These are phyloP conservation scores for Pythium sp. DNA, from an alignment of 352 stramenopile species.

Conservation along the genomic window DNA sequence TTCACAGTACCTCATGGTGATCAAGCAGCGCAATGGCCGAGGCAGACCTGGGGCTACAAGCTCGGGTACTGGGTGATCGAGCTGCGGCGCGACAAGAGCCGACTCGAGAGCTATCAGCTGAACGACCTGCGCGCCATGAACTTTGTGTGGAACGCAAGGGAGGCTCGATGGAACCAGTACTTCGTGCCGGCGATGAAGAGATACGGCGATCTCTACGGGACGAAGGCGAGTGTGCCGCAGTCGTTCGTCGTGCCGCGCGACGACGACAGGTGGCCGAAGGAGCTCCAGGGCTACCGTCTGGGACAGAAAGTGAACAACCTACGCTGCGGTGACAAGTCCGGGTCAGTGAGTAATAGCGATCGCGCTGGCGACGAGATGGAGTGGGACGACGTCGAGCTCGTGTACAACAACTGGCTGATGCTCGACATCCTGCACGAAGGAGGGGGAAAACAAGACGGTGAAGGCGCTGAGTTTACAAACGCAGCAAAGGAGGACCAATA, in stretches of 20 bases:
- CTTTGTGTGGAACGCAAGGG: slow-evolving; percentile 36
- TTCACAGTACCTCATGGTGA: slow-evolving; percentile 29
- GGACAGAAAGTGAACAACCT: slow-evolving; percentile 48
- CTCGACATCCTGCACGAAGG: slow-evolving; percentile 35
- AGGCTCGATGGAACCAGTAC: slow-evolving; percentile 36
- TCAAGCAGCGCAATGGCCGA: slow-evolving; percentile 18
- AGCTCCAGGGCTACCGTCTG: slow-evolving; percentile 34
- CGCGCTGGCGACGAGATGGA: slow-evolving; percentile 8
- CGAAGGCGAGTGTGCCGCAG: slow-evolving; percentile 28
- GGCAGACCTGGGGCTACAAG: slow-evolving; percentile 39
- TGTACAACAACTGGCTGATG: slow-evolving; percentile 45
- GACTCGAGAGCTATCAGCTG: slow-evolving; percentile 31
- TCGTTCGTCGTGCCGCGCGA: slow-evolving; percentile 35
- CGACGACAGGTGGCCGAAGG: slow-evolving; percentile 24
- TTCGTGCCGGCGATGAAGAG: slow-evolving; percentile 33
- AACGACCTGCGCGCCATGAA: slow-evolving; percentile 26
- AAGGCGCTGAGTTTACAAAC: neutral
- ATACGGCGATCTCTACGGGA: slow-evolving; percentile 29
- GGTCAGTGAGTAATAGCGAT: neutral
- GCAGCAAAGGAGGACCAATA: neutral
- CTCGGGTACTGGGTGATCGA: slow-evolving; percentile 41
- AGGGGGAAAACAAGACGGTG: neutral
- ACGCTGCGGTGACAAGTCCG: slow-evolving; percentile 24
- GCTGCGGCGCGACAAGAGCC: slow-evolving; percentile 28
- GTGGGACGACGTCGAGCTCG: slow-evolving; percentile 34